These are phyloP conservation scores for Tolypocladium nubicola DNA, from an alignment of 2,329 filamentous ascomycete species.

Conservation along the genomic window DNA sequence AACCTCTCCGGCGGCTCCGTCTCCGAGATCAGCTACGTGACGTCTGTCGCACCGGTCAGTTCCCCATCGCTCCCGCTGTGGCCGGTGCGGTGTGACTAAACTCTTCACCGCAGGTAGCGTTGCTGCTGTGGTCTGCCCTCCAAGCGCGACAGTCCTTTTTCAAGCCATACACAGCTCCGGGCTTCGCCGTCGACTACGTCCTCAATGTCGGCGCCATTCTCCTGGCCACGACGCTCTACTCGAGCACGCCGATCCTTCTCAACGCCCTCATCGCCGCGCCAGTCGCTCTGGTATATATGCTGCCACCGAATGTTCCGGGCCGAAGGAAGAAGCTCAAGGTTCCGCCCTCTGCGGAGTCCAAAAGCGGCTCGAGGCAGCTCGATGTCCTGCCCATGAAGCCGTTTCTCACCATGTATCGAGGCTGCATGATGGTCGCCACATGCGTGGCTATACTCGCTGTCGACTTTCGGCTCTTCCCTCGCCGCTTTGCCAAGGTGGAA, in stretches of 20 bases:
- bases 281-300: slow-evolving; percentile 49
- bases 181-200: slow-evolving; percentile 70
- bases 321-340: slow-evolving; percentile 37
- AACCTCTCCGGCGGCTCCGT: slow-evolving; percentile 76
- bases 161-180: slow-evolving; percentile 57
- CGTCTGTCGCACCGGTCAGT: slow-evolving; percentile 70
- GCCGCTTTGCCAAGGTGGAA: slow-evolving; percentile 94
- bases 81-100: neutral
- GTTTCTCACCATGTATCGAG: slow-evolving; percentile 86
- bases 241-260: slow-evolving; percentile 62
- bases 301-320: slow-evolving; percentile 27
- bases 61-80: neutral
- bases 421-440: slow-evolving; percentile 82
- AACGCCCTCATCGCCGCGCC: slow-evolving; percentile 65
- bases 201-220: slow-evolving; percentile 77
- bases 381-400: slow-evolving; percentile 66
- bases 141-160: slow-evolving; percentile 82
- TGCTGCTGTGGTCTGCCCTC: slow-evolving; percentile 79
- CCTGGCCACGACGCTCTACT: slow-evolving; percentile 79
- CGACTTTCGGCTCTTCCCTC: slow-evolving; percentile 86
- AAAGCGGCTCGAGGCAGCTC: slow-evolving; percentile 15
- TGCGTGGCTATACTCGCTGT: slow-evolving; percentile 92
- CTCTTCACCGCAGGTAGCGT: slow-evolving; percentile 49
- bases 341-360: slow-evolving; percentile 30
- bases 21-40: slow-evolving; percentile 78